These are phyloP conservation scores for Trypanosoma lewisi DNA, from an alignment of 208 protist genomes.

Conservation along the genomic window DNA sequence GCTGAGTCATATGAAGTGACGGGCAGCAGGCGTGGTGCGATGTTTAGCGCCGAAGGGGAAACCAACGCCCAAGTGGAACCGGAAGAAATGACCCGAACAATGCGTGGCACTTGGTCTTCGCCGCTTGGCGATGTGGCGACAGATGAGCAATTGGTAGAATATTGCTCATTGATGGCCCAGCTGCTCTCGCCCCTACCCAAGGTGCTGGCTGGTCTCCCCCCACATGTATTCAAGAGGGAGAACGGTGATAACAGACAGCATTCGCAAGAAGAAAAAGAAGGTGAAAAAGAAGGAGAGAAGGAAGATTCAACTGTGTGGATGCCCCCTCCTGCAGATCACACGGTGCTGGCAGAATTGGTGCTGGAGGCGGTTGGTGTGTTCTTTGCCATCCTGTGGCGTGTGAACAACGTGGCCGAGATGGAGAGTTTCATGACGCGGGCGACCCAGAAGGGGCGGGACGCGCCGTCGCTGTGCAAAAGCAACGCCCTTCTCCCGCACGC, in stretches of 20 bases:
- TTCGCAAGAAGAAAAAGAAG: constrained; percentile 5
- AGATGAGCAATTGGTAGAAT: constrained; percentile 72
- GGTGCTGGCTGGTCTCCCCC: constrained; percentile 30
- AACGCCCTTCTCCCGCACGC: constrained; percentile 68
- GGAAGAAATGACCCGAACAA: constrained; percentile 7
- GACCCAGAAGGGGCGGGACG: constrained; percentile 27
- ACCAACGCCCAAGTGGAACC: constrained; percentile 2
- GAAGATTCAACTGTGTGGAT: constrained; percentile 21
- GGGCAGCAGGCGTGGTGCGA: constrained; percentile 3
- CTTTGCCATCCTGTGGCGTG: constrained; percentile 77
- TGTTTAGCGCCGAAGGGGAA: neutral
- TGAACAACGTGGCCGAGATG: constrained; percentile 64
- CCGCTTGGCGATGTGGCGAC: constrained; percentile 10
- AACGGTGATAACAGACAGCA: neutral
- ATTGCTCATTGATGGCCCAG: constrained; percentile 53
- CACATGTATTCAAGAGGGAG: neutral
- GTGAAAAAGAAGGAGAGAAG: neutral
- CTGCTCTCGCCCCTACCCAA: constrained; percentile 73
- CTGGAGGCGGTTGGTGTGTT: constrained; percentile 45
- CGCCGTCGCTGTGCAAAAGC: constrained; percentile 24
- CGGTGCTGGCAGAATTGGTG: constrained; percentile 51
- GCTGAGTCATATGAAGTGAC: constrained; percentile 8
- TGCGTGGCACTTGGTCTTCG: neutral
- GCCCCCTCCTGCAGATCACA: constrained; percentile 26
- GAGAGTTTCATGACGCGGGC: constrained; percentile 39